phyloP scores from a whole-genome alignment of 495 filamentous ascomycete genomes.

The Podospora comata region DNA sequence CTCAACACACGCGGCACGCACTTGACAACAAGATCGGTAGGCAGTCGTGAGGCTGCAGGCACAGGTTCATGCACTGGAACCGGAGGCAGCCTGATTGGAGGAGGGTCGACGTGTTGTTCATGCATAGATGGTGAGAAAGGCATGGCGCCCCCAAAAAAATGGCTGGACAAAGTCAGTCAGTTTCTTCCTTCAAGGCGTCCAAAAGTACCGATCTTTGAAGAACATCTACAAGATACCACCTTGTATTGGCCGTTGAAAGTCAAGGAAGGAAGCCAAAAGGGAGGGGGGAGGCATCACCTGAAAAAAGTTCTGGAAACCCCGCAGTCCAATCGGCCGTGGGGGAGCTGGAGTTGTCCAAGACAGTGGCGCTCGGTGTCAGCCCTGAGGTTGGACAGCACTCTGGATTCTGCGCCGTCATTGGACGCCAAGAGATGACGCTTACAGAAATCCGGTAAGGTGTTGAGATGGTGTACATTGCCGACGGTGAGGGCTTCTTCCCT shows the following conservation, averaged over 20 bases:
- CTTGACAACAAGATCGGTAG: slow-evolving; percentile 3
- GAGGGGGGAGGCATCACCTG: background rate
- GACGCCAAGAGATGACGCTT: background rate
- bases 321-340: slow-evolving; percentile 1
- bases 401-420: slow-evolving; percentile 1
- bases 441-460: background rate
- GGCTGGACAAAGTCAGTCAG: background rate
- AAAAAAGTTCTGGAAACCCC: slow-evolving; percentile 1
- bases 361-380: background rate
- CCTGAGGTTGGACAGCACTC: background rate
- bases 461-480: background rate
- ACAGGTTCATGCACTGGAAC: slow-evolving; percentile 7
- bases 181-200: slow-evolving; percentile 1
- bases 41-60: slow-evolving; percentile 8
- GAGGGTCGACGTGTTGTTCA: slow-evolving; percentile 2
- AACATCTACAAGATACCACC: background rate
- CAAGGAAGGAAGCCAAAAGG: background rate
- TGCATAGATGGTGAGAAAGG: background rate
- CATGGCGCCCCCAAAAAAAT: background rate
- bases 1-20: background rate
- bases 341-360: slow-evolving; percentile 1
- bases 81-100: slow-evolving; percentile 10
- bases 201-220: background rate
- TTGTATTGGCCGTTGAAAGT: background rate
- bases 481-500: background rate